Evolutionary conservation across 2,329 filamentous ascomycete genomes (phyloP), one percentile per base, ranked within the genome.

Genomic region (Pseudocercospora macadamiae): DNA sequence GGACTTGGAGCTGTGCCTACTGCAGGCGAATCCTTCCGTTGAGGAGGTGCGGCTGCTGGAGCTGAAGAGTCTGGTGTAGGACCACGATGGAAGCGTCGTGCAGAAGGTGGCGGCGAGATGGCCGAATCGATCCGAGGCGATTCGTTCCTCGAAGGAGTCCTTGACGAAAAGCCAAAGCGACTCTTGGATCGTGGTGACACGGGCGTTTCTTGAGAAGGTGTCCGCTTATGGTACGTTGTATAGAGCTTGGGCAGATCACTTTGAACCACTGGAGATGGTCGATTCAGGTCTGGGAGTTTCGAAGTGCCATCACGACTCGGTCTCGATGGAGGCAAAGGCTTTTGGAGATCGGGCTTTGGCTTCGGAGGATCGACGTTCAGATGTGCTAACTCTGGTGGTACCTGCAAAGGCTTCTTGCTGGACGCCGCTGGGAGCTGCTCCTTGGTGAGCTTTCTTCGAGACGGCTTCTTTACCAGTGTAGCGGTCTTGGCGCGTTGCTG

Each of bases 291-390:
- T 16, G 70, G 59, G n/a, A 81, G 71, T 32, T 75, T 76, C 12
- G 76, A 70, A 5, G 77, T 79, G 9, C 76, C 77, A 54, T 80
- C 78, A 64, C 79, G 70, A 58, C 76, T 81, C 3, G 79, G 80
- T 51, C 79, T 67, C 5, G 60, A 30, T 12, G 74, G 70, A 71
- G 78, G 70, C 78, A 80, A 28, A 75, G 78, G 12, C 79, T 77
- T 69, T 77, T 77, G 60, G 10, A 51, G 30, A 58, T 51, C 28
- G 10, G 64, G 53, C 82, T 81, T 21, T 55, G 65, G 72, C 16
- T 83, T 71, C 2, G 82, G 81, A 84, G 75, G 69, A 83, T 90
- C 79, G 79, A 89, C 68, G 49, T 74, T 73, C 82, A 89, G 64
- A 86, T 87, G 62, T 0, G 74, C 74, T 18, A 76, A 68, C 52